phyloP scores from a whole-genome alignment of 257 asterid genomes.

The Dorcoceras hygrometricum region DNA sequence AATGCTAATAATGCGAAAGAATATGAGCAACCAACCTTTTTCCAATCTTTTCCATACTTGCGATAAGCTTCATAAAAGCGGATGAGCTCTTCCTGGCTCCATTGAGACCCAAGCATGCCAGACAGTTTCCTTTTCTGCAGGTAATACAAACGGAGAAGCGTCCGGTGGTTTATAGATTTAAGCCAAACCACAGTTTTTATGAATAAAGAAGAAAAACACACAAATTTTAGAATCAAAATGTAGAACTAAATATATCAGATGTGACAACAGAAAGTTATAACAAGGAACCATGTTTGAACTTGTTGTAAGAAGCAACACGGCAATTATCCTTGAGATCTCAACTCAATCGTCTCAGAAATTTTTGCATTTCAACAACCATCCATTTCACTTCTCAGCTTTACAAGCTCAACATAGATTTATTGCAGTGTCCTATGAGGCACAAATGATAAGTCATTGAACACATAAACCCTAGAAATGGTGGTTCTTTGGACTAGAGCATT shows the following conservation, averaged over 20 bases:
- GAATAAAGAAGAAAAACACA: background rate
- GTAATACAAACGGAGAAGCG: background rate
- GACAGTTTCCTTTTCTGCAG: constrained; percentile 51
- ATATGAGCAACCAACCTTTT: constrained; percentile 36
- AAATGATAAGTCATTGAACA: constrained; percentile 4
- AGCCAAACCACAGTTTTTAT: background rate
- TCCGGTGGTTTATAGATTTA: background rate
- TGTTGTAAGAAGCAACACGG: background rate
- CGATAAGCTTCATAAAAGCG: constrained; percentile 51
- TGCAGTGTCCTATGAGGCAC: constrained; percentile 1
- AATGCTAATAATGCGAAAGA: background rate
- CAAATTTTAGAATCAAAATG: background rate
- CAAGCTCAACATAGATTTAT: background rate
- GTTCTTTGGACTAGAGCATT: constrained; percentile 1
- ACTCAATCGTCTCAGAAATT: background rate
- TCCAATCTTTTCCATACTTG: constrained; percentile 47
- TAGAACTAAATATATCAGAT: background rate
- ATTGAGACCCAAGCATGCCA: constrained; percentile 44
- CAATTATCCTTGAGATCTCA: background rate
- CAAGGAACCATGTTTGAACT: background rate
- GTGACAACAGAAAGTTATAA: background rate
- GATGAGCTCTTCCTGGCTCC: constrained; percentile 42
- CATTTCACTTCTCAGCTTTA: background rate
- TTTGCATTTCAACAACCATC: background rate
- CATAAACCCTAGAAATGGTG: constrained; percentile 6